Evolutionary conservation across 176 grass and related monocot genomes (phyloP).

Genomic region (Saccharum spontaneum): DNA sequence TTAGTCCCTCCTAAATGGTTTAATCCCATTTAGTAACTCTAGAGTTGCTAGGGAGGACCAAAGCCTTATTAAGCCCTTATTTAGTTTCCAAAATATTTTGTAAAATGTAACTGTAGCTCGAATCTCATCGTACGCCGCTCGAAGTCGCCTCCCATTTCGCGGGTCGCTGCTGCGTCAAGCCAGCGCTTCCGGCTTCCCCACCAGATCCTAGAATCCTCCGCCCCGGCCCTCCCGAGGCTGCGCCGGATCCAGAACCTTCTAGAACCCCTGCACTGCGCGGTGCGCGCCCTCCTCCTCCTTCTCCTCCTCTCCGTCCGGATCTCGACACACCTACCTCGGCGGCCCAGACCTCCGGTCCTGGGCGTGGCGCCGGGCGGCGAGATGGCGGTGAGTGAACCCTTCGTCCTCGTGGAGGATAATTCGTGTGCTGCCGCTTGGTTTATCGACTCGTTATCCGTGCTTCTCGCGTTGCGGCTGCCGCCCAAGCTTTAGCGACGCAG

Average conservation of each 20-base stretch:
- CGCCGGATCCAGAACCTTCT: constrained; percentile 21
- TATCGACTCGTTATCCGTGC: background rate
- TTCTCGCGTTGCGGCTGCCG: background rate
- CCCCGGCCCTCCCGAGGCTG: background rate
- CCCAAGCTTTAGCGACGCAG: background rate
- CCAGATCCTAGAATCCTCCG: constrained; percentile 31
- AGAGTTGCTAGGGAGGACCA: no score
- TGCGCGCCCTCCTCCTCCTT: no score
- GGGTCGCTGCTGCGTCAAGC: constrained; percentile 5
- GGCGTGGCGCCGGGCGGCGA: background rate
- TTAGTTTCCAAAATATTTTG: no score
- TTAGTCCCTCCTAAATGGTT: no score
- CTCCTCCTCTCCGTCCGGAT: background rate
- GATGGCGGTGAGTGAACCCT: constrained; percentile 25
- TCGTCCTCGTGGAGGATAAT: background rate
- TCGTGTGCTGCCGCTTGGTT: background rate
- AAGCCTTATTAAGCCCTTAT: no score
- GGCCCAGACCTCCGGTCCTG: background rate
- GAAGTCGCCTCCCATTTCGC: constrained; percentile 15
- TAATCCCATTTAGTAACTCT: no score
- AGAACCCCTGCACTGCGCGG: constrained; percentile 7
- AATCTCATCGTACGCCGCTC: constrained; percentile 18
- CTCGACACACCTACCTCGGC: background rate
- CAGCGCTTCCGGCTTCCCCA: background rate
- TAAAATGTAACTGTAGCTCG: no score